Evolutionary conservation across 2,329 filamentous ascomycete species (phyloP), one percentile per base, ranked within the genome.

Genomic region (Penicillium frequentans): DNA sequence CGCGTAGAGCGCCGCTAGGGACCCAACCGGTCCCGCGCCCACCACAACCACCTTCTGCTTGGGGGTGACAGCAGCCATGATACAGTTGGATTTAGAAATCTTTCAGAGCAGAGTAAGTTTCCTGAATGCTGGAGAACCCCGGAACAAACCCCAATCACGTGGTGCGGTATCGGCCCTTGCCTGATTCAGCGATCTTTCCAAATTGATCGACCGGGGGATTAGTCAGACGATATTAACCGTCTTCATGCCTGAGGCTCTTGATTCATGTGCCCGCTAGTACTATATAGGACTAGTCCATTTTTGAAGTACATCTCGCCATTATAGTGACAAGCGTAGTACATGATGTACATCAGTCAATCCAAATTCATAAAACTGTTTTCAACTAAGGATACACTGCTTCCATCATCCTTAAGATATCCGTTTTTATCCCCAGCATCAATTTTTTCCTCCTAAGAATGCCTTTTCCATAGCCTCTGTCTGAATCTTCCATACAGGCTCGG

Each of bases 11-110:
- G 92, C 95, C 24, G 95, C 93, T 43, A 99, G 80, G 11, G 93
- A 91, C 39, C 95, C 95, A 8, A 99, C 95, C 0, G 95, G 95
- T 1, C 95, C 95, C 54, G 93, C 95, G 53, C 95, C 95, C 49
- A 99, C 88, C 47, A 99, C 84, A 21, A 96, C 83, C 54, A 90
- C 86, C 75, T 91, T 95, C 67, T 90, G 84, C 58, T 67, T 72
- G 33, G 62, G 61, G 37, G 60, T 31, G 33, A 56, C 23, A 19
- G 57, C 49, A 16, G 62, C 47, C 58, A 64, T 62, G 37, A 52
- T 51, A 23, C 48, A 50, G 33, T 43, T 33, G 33, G 23, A 55
- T 37, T 27, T 37, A n/a, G 29, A 24, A 44, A 24, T 52, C 26
- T 37, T n/a, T 16, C 23, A 37, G 48, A 27, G 47, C 39, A 42